Evolutionary conservation across 441 rosid genomes (phyloP).

Genomic region (Croton setiger): DNA sequence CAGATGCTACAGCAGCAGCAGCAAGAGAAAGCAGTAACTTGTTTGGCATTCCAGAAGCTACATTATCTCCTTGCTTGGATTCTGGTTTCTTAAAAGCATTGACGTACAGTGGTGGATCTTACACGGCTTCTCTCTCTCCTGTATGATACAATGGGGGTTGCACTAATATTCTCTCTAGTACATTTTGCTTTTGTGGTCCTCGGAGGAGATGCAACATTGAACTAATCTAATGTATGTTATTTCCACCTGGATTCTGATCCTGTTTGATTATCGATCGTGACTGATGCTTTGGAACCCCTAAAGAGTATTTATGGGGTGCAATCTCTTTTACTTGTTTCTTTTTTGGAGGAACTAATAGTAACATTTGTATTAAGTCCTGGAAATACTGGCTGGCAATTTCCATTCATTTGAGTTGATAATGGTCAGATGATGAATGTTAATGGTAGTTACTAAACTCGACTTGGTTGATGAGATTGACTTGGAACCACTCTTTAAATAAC

Average conservation of each 20-base stretch:
- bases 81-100: conserved; percentile 65
- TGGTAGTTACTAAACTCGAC: no score
- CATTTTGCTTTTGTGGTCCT: conserved; percentile 11
- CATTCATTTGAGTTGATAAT: no score
- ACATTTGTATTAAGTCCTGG: no score
- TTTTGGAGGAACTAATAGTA: no score
- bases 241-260: neutral
- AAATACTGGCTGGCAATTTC: no score
- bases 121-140: conserved; percentile 54
- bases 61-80: conserved; percentile 42
- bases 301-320: no score
- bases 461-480: no score
- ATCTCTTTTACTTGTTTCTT: neutral
- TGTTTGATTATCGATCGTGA: neutral
- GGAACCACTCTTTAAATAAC: no score
- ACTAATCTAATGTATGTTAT: neutral
- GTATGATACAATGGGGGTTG: conserved; percentile 39
- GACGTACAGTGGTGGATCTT: conserved; percentile 55
- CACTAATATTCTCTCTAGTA: conserved; percentile 37
- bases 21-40: conserved; percentile 23
- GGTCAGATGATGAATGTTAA: no score
- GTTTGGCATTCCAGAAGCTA: conserved; percentile 47
- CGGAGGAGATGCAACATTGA: conserved; percentile 28
- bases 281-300: neutral
- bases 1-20: conserved; percentile 32